Base-by-base conservation (phyloP, 768 basidiomycete genomes). In the Crepidotus variabilis region DNA sequence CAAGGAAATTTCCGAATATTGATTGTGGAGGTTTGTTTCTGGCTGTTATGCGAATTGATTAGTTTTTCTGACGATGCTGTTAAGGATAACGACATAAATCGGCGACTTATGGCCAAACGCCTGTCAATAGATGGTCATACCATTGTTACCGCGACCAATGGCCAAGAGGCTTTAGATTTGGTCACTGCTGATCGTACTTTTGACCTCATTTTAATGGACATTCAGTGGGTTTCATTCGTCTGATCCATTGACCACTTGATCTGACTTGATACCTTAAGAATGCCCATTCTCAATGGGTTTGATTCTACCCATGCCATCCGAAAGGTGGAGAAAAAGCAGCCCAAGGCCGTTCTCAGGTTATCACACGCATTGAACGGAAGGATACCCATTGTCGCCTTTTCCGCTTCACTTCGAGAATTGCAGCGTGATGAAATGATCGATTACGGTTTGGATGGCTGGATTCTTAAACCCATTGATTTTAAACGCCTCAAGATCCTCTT, bases 401-500 rank as follows among this genome's bases (percentile, higher is more conserved):
- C 88, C 1, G 90, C 90, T 0, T 89, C 88, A 11, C 73, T 92
- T 8, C 66, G 71, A 35, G 86, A 87, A 60, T 70, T 69, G 16
- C 83, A 88, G 63, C 76, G 82, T 2, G 69, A 75, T 0, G 78
- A 85, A 53, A 69, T 91, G 51, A 68, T 73, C 7, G 65, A 73
- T 11, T 69, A 75, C 47, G 84, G 89, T 39, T 79, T 91, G 66
- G 88, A 91, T 65, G 91, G 90, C 3, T 94, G 89, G 89, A 81
- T 91, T 16, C 72, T 92, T 59, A 92, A 92, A 69, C 92, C 90
- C 0, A 84, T 92, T 60, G 85, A 91, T 66, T 92, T 90, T 69
- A 80, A 82, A 58, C 76, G 90, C 13, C 75, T 92, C 10, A 69
- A 77, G 21, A 64, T 69, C 2, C 73, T 94, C 32, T 66, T 93